Evolutionary conservation across 805 yeast genomes (phyloP), one percentile per base, ranked within the genome.

Genomic region (Lipomyces chichibuensis): DNA sequence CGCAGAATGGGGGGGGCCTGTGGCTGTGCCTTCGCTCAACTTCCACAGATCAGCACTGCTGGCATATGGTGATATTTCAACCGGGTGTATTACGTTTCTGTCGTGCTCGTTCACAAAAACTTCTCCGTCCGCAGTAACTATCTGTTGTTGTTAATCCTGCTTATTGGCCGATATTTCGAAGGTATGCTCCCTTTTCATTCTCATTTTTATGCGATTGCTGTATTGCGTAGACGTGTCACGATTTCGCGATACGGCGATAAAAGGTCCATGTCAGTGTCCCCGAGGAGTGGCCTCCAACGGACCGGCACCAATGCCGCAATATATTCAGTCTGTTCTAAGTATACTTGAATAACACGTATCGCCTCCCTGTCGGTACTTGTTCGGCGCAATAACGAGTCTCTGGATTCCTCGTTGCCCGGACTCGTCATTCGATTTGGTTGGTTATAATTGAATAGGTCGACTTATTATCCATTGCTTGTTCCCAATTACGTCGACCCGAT

Each of bases 301-400:
- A n/a, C 49, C 5, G n/a, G 20, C 49, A 43, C 49, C 49, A 17
- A 6, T 43, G 49, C 23, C 49, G 14, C 39, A 37, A 43, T 43
- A n/a, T 43, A 43, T 17, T 43, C 49, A 17, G 49, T 17, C 25
- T 43, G 4, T 43, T 43, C 49, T n/a, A 2, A 17, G 25, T 17
- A 43, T 7, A n/a, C 20, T n/a, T 43, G 49, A n/a, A 43, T 43
- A 43, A 43, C 49, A n/a, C 20, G 14, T n/a, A 43, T 43, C 6
- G 49, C 49, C 49, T 13, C 49, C 49, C 49, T 43, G 49, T 43
- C 49, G 49, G 49, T 7, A n/a, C 49, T n/a, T 43, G 49, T 43
- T 43, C 49, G 49, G 49, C 3, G 49, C 49, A 43, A 43, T 17
- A 17, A n/a, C 8, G 49, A 43, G 49, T 43, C 49, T 37, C 49